phyloP scores from a whole-genome alignment of 306 rosid species.

The Glycine latifolia region DNA sequence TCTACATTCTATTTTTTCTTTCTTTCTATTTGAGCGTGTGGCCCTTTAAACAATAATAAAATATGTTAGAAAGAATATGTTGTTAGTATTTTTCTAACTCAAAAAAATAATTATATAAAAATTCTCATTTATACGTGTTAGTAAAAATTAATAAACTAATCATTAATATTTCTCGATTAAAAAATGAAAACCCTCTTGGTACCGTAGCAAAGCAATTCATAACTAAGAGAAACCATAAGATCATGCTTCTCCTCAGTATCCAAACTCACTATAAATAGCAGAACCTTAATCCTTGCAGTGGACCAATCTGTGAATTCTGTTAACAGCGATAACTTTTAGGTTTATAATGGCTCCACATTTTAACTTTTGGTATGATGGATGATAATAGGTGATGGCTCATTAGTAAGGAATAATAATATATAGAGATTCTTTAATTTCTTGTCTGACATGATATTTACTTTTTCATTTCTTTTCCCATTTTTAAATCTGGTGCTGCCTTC shows the following conservation, averaged over 20 bases:
- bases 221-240: not conserved
- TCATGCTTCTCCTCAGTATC: not conserved
- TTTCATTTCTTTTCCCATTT: not conserved
- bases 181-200: too few species aligned
- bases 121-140: too few species aligned
- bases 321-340: not conserved
- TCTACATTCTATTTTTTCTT: not conserved
- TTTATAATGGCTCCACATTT: not conserved
- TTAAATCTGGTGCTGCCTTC: not conserved
- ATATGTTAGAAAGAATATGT: too few species aligned
- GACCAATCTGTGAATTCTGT: not conserved
- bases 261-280: not conserved
- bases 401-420: not conserved
- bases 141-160: too few species aligned
- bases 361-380: not conserved
- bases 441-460: not conserved
- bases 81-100: too few species aligned
- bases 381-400: not conserved
- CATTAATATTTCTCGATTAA: too few species aligned
- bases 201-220: not conserved
- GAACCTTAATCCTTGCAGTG: not conserved
- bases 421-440: conserved; percentile 20
- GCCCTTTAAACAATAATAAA: too few species aligned
- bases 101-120: too few species aligned
- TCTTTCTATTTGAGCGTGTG: not conserved